Base-by-base conservation (phyloP, 495 filamentous ascomycete species). In the Talaromyces borbonicus region DNA sequence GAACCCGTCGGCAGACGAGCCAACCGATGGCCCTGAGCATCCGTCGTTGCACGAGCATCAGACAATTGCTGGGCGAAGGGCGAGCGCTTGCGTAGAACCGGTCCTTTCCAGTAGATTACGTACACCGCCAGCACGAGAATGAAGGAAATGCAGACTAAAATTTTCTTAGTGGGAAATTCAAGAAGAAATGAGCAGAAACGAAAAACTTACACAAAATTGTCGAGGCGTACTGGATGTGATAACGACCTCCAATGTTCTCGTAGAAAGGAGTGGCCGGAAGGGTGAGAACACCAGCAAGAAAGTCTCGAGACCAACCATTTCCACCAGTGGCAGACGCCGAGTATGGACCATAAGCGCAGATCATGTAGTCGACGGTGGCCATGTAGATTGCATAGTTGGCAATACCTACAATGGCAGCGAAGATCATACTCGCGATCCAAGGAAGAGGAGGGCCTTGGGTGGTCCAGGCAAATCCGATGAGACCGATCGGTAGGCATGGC, bases 281-380 rank as follows among this genome's bases (percentile, higher is more conserved):
- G 8, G 85, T 87, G 24, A 87, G 68, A 6, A 87, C 72, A 68
- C 87, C 87, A 44, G 87, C 87, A 8, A 93, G 65, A 65, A 93
- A 85, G 59, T 93, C 87, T 51, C 87, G 75, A 39, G 85, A 69
- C 74, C 73, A 84, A 48, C 79, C 81, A 52, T 85, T 85, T 33
- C 81, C 81, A 47, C 81, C 81, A 6, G 81, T 85, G 0, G 81
- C 81, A 5, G 80, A 84, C 4, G 81, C 80, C 3, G 80, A 81
- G 63, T 85, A 85, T 0, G 79, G 79, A 1, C 81, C 81, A 48
- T 85, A 85, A 18, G 79, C 75, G 52, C 70, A 73, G 47, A 85
- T 77, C 73, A 84, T 84, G 61, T 85, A 85, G 59, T 85, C 81
- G 50, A 85, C 83, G 8, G 81, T 84, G 7, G 79, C 79, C 79